These are phyloP conservation scores for Teratosphaeria epicoccoides DNA, from an alignment of 2,329 filamentous ascomycete genomes.

Conservation along the genomic window DNA sequence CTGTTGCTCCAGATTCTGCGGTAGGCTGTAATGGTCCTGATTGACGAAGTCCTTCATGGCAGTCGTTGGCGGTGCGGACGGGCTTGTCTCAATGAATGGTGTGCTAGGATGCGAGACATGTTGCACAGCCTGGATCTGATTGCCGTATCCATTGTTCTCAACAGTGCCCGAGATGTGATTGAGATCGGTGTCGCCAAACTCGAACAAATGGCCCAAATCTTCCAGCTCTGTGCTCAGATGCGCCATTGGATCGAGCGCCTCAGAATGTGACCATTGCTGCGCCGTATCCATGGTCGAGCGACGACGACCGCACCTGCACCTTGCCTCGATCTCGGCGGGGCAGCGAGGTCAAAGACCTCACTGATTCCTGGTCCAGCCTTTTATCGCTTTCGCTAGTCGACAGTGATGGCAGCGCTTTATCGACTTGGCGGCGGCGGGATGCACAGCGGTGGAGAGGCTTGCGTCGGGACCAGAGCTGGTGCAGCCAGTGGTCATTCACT, in stretches of 20 bases:
- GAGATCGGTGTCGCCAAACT: conserved; percentile 28
- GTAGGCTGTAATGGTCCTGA: conserved; percentile 16
- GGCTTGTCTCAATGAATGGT: conserved; percentile 16
- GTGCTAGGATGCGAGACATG: conserved; percentile 20
- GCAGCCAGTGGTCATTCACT: neutral
- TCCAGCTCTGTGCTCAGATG: conserved; percentile 28
- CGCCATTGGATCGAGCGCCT: conserved; percentile 33
- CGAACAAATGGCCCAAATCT: conserved; percentile 35
- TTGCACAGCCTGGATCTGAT: conserved; percentile 12
- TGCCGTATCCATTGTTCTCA: conserved; percentile 13
- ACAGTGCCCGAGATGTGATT: conserved; percentile 8
- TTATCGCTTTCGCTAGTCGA: neutral
- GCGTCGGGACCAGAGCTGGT: neutral
- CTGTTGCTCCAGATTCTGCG: conserved; percentile 9
- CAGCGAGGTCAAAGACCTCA: neutral
- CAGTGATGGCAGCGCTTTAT: neutral
- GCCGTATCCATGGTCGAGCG: neutral
- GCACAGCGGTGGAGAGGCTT: no score
- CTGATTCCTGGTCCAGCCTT: neutral
- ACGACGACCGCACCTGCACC: neutral
- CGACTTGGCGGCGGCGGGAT: neutral
- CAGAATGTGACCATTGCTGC: conserved; percentile 29
- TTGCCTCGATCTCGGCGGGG: neutral
- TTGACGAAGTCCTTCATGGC: conserved; percentile 23
- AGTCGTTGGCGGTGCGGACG: conserved; percentile 15